Base-by-base conservation (phyloP, 441 rosid genomes). In the Metrosideros polymorpha region DNA sequence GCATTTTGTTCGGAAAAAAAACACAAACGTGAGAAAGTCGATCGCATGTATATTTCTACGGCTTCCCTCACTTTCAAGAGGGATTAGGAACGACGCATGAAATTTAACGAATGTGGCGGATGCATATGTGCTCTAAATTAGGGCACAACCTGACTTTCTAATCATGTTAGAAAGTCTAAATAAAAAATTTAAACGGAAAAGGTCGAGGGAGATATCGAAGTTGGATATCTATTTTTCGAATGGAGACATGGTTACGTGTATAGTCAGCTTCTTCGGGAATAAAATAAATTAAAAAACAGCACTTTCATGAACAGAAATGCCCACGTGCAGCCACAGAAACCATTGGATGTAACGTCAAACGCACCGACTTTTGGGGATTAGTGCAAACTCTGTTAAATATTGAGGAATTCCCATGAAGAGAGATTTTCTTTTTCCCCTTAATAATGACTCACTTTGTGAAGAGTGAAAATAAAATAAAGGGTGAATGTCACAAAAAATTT, bases 61-160 rank as follows among this genome's bases (percentile, higher is more conserved):
- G 24, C 42, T 18, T 0, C 3, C 9, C 14, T 18, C 3, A 5
- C 0, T 0, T 4, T 1, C 0, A 9, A 63, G 25, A 4, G 1
- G 22, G 3, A 9, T 63, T 56, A 8, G 6, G 10, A 59, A 59
- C 13, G 35, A 6, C 4, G 14, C 17, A 7, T 59, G 1, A 0
- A 17, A 61, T 7, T 15, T 30, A 10, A 8, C 3, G 1, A 15
- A 61, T 5, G 2, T 3, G 1, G 27, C 7, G 0, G 25, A 19
- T 2, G 6, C 4, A 18, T 32, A 18, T 2, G 3, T 1, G 12
- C 63, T 30, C 2, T 57, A 9, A 54, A 54, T 50, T 14, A 3
- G 1, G 6, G 52, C 2, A 2, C 6, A 50, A 50, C 6, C 18
- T 50, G 1, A 50, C 52, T 50, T 6, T 18, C 13, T 13, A 50